Evolutionary conservation across 176 grass and related monocot genomes (phyloP).

Genomic region (Paspalum notatum): DNA sequence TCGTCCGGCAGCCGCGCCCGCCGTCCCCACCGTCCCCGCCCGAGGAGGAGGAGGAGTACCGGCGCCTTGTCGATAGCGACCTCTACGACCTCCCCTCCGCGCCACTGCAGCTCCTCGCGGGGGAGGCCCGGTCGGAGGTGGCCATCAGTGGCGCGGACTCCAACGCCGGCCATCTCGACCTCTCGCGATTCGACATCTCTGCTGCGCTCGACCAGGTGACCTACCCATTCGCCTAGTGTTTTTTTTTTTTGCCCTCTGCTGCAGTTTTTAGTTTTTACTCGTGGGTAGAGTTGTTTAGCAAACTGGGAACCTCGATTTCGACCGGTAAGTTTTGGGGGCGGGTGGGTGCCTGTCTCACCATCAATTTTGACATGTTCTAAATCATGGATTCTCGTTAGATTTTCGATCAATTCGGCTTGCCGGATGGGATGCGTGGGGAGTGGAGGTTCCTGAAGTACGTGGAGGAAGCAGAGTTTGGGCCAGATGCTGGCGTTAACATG

Average conservation of each 20-base stretch:
- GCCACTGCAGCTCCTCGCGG: constrained; percentile 44
- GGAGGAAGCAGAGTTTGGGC: constrained; percentile 90
- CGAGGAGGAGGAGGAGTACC: constrained; percentile 70
- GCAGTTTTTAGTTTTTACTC: neutral
- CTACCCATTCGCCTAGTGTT: neutral
- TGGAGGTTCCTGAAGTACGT: constrained; percentile 62
- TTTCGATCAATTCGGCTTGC: constrained; percentile 44
- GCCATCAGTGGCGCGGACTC: constrained; percentile 45
- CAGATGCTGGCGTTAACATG: constrained; percentile 58
- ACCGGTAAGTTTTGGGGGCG: neutral
- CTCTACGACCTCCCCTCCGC: constrained; percentile 90
- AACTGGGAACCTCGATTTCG: neutral
- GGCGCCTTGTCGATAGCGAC: constrained; percentile 66
- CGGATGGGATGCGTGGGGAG: constrained; percentile 39
- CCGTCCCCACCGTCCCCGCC: constrained; percentile 39
- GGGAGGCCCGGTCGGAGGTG: constrained; percentile 36
- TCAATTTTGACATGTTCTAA: constrained; percentile 17
- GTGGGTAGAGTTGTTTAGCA: neutral
- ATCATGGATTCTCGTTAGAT: constrained; percentile 44
- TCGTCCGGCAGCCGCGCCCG: constrained; percentile 56
- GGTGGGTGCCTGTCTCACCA: neutral
- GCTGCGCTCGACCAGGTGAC: constrained; percentile 69
- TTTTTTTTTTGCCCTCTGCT: neutral
- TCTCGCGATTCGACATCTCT: constrained; percentile 61
- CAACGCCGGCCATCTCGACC: constrained; percentile 49